phyloP scores from a whole-genome alignment of 2,329 filamentous ascomycete genomes.

The Neofusicoccum laricinum region DNA sequence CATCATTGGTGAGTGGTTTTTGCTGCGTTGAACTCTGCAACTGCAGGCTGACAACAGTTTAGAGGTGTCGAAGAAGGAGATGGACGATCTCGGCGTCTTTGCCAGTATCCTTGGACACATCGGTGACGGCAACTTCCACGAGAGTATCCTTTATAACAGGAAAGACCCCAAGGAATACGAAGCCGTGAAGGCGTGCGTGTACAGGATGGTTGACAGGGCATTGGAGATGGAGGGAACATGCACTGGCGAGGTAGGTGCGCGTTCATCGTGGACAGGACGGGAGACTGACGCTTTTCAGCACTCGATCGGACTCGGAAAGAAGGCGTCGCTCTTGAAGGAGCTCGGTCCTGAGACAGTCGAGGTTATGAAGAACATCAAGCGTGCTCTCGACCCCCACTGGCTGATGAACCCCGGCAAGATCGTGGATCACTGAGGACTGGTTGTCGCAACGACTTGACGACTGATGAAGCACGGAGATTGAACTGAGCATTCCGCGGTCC shows the following conservation, averaged over 20 bases:
- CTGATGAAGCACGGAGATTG: not conserved
- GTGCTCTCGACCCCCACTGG: slow-evolving; percentile 80
- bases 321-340: slow-evolving; percentile 73
- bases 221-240: slow-evolving; percentile 93
- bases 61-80: slow-evolving; percentile 84
- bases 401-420: slow-evolving; percentile 93
- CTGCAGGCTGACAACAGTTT: slow-evolving; percentile 26
- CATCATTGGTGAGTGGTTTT: slow-evolving; percentile 51
- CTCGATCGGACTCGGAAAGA: slow-evolving; percentile 82
- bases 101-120: slow-evolving; percentile 87
- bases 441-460: not conserved
- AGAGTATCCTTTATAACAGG: slow-evolving; percentile 84
- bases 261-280: not conserved
- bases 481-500: not conserved
- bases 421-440: slow-evolving; percentile 55
- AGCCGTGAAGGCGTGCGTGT: slow-evolving; percentile 76
- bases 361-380: slow-evolving; percentile 82
- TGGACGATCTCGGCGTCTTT: slow-evolving; percentile 82
- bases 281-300: slow-evolving; percentile 42
- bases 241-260: slow-evolving; percentile 62
- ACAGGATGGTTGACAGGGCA: slow-evolving; percentile 87
- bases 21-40: not conserved
- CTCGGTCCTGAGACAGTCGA: slow-evolving; percentile 76
- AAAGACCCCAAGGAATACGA: slow-evolving; percentile 65
- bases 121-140: slow-evolving; percentile 92